Evolutionary conservation across 345 rosid species (phyloP), one percentile per base, ranked within the genome.

Genomic region (Erucastrum elatum): DNA sequence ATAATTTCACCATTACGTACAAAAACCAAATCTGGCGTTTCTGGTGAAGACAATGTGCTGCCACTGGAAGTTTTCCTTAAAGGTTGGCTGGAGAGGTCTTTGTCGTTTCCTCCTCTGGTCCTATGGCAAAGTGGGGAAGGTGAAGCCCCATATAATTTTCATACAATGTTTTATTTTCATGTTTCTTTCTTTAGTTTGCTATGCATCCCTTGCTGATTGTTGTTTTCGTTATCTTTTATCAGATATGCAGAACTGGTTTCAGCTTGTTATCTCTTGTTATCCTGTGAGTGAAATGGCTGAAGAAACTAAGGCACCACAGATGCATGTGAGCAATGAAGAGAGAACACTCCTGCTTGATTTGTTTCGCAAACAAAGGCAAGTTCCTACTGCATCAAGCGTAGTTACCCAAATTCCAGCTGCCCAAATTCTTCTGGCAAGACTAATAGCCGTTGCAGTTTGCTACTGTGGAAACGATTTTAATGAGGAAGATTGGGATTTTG

Each of bases 161-260:
- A n/a, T 39, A 7, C 56, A 41, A 0, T 64, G n/a, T 33, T 67
- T 39, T 44, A 64, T 69, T 46, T 21, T 73, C 37, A 55, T 37
- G 58, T 35, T 79, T 69, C 3, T 21, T 35, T 70, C 25, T 26
- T 35, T 66, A 37, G 61, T 77, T 69, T 78, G 41, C 49, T 61
- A 64, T 71, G 10, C 66, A 21, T 49, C 27, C 56, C 17, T 68
- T 62, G 78, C 71, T 77, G 76, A 68, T 77, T 66, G 29, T 46
- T 69, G 4, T 72, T 71, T 83, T 71, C 51, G 56, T 67, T 68
- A 64, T 78, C 60, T 21, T 75, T 46, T 49, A 65, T 76, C 71
- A 94, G 98, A 88, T 79, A 87, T 85, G 94, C 90, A 88, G 80
- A 95, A 90, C 65, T 94, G 97, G 98, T 85, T 91, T 78, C 89